Base-by-base conservation (phyloP, 2,329 filamentous ascomycete species). In the Xylariales sp. region DNA sequence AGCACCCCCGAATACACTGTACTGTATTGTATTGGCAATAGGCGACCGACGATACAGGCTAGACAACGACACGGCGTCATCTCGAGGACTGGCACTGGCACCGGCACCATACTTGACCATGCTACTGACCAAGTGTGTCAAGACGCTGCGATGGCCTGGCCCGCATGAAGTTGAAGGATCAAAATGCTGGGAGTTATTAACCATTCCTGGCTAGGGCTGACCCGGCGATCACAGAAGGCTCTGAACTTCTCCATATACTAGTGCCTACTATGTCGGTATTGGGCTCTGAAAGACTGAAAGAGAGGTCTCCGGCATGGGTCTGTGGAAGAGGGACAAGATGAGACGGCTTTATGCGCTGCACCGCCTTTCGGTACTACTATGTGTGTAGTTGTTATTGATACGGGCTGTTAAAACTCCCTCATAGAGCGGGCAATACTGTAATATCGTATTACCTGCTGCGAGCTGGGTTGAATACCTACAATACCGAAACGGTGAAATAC, bases 91-190 rank as follows among this genome's bases (percentile, higher is more conserved):
- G 5, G 4, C 39, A 41, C 39, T 41, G 14, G 5, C 39, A 41
- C 10, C 9, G 10, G 39, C 39, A 41, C 39, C 39, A 41, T 41
- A 12, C 14, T 41, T 41, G 39, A 41, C 36, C 34, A 41, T 48
- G 23, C 23, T 23, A 23, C 23, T 23, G 23, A 23, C 23, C 23
- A 23, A 23, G 23, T 23, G 18, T 55, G 55, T 59, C 49, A 48
- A 54, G 46, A 53, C 36, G 36, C 39, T 32, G 41, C 16, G 9
- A 36, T 32, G 28, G 32, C 32, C 53, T 39, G 23, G 41, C 16
- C n/a, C 23, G 62, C 62, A 62, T 68, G 32, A 58, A 62, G 3
- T 46, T 48, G 61, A 58, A 69, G 67, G 67, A 69, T 67, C 52
- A 16, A 9, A 57, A 67, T 69, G 64, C 67, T 62, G 36, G 64